Conservation (phyloP, 1,284 basidiomycete genomes). For the Apiotrichum veenhuisii region DNA sequence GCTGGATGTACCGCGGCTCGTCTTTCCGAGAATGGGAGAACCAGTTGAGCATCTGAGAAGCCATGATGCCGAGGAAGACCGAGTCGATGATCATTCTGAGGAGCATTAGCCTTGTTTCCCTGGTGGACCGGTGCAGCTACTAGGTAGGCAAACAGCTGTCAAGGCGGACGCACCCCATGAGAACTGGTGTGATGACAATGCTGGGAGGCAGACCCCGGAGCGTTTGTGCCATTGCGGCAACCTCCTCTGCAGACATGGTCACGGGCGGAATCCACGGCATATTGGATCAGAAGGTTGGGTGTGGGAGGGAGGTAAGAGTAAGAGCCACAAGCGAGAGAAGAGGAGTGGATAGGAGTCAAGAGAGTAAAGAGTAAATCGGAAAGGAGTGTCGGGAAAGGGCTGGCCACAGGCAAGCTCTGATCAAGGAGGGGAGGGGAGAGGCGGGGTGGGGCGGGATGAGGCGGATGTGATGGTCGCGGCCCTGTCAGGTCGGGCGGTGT, state of each 20-base stretch:
- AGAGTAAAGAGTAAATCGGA: no score
- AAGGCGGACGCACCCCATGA: conserved; percentile 13
- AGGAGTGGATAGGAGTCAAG: not conserved
- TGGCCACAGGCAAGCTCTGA: not conserved
- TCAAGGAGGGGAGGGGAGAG: not conserved
- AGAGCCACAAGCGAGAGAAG: not conserved
- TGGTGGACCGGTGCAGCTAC: no score
- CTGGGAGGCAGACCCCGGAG: not conserved
- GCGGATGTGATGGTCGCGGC: not conserved
- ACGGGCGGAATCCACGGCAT: not conserved
- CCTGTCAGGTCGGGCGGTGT: not conserved
- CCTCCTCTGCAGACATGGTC: not conserved
- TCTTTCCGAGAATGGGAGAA: conserved; percentile 6
- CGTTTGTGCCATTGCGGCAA: not conserved
- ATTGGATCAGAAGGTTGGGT: not conserved
- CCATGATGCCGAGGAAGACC: conserved; percentile 10
- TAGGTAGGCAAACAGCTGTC: not conserved
- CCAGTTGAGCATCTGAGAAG: conserved; percentile 13
- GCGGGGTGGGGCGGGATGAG: not conserved
- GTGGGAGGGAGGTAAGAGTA: not conserved
- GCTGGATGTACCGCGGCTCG: conserved; percentile 6
- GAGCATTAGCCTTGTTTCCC: no score
- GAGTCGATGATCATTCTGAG: conserved; percentile 14
- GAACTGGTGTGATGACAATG: conserved; percentile 11
- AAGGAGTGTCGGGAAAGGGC: not conserved